Conservation (phyloP, 345 rosid species). For the Turritis glabra region DNA sequence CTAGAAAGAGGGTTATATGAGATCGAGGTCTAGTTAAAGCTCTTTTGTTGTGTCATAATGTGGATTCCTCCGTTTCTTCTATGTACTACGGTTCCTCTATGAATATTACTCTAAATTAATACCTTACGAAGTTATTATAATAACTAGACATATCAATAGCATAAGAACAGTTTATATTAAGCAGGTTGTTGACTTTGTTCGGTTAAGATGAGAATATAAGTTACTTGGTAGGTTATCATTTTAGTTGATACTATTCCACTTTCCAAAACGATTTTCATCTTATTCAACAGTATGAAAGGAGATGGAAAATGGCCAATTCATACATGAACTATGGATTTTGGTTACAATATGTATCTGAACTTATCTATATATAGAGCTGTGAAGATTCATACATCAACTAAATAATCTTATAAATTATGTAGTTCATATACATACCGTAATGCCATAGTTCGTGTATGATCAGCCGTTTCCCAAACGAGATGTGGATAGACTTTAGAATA, state of each 20-base stretch:
- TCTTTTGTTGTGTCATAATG: neutral
- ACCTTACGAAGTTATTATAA: neutral
- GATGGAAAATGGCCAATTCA: neutral
- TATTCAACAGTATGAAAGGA: neutral
- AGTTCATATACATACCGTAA: too few species aligned
- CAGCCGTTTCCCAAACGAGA: neutral
- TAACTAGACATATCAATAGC: neutral
- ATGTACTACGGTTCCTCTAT: neutral
- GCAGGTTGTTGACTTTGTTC: neutral
- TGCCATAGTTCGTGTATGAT: too few species aligned
- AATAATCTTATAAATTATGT: too few species aligned
- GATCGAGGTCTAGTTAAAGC: conserved; percentile 19
- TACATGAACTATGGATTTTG: too few species aligned
- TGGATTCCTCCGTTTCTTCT: neutral
- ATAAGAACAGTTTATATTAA: neutral
- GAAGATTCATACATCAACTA: too few species aligned
- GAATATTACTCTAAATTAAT: neutral
- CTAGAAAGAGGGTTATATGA: conserved; percentile 36
- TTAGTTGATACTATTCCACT: neutral
- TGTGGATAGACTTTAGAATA: neutral
- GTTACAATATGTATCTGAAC: too few species aligned
- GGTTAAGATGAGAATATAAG: neutral
- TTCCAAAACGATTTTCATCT: neutral
- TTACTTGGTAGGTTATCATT: neutral
- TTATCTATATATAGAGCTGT: neutral